These are phyloP conservation scores for Zancudomyces culisetae DNA, from an alignment of 371 early-diverging fungal genomes.

Conservation along the genomic window DNA sequence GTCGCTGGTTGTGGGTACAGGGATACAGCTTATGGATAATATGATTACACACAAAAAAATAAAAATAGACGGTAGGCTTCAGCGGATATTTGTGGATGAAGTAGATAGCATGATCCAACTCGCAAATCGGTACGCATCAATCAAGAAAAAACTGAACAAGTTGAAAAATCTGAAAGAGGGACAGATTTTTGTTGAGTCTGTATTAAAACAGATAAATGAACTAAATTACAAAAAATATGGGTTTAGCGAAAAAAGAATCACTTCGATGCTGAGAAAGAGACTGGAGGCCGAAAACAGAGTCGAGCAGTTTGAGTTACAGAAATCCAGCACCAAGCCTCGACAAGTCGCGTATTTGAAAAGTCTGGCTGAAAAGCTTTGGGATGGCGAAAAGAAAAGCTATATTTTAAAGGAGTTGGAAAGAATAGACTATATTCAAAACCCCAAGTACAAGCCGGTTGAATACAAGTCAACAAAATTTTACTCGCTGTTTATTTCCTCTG, in stretches of 20 bases:
- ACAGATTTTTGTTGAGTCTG: slow-evolving; percentile 11
- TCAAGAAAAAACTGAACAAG: slow-evolving; percentile 5
- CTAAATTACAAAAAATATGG: background rate
- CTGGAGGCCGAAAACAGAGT: too few species aligned
- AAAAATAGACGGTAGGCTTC: background rate
- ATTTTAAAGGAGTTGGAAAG: background rate
- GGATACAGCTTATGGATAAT: slow-evolving; percentile 6
- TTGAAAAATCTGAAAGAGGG: slow-evolving; percentile 12
- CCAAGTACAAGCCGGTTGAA: slow-evolving; percentile 1
- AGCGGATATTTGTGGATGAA: slow-evolving; percentile 16
- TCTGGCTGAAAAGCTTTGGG: too few species aligned
- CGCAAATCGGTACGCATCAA: slow-evolving; percentile 8
- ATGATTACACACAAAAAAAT: background rate
- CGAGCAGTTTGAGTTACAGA: background rate
- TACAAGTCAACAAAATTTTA: background rate
- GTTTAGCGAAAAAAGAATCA: too few species aligned
- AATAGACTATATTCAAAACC: background rate
- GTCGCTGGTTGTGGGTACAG: slow-evolving; percentile 12
- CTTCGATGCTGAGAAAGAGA: too few species aligned
- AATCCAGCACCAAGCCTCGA: background rate
- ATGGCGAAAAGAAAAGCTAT: background rate
- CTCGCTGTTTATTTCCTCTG: slow-evolving; percentile 8
- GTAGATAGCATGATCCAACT: slow-evolving; percentile 12
- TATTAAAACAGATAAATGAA: slow-evolving; percentile 4
- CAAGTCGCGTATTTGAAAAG: background rate